Base-by-base conservation (phyloP, 768 basidiomycete species). In the Zangia roseola region DNA sequence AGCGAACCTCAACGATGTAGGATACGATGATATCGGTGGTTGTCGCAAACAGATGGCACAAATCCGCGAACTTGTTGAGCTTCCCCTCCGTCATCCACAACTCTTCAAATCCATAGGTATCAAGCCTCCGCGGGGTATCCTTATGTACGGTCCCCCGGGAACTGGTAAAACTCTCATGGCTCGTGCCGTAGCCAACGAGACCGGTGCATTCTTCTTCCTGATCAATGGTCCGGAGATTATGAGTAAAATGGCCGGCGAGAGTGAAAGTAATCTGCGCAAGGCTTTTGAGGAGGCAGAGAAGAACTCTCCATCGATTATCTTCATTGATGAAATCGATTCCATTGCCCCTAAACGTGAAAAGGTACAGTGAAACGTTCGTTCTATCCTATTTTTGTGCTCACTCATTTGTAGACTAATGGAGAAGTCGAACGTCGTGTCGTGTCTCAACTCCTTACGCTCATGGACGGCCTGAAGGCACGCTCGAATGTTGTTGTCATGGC, bases 161-260 rank as follows among this genome's bases (percentile, higher is more conserved):
- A 98, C 95, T 19, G 97, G 97, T 79, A 99, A 98, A 76, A 98
- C 97, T 6, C 82, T 99, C 57, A 99, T 99, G 95, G 97, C 97
- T 43, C 87, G 97, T 59, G 97, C 97, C 7, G 97, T 99, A 40
- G 97, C 97, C 55, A 99, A 99, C 68, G 97, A 99, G 73, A 99
- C 97, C 23, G 97, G 97, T 42, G 97, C 97, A 14, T 99, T 99
- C 83, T 99, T 99, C 82, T 99, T 99, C 86, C 75, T 98, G 43
- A 99, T 99, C 74, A 99, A 98, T 65, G 97, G 97, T 45, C 97
- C 97, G 43, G 97, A 99, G 72, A 98, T 99, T 69, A 99, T 99
- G 97, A 91, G 88, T 60, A 98, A 99, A 79, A 99, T 99, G 97
- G 97, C 97, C 45, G 97, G 97, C 58, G 97, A 99, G 74, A 87